Evolutionary conservation across 2,329 filamentous ascomycete species (phyloP).

Genomic region (Tolypocladium amazonense): DNA sequence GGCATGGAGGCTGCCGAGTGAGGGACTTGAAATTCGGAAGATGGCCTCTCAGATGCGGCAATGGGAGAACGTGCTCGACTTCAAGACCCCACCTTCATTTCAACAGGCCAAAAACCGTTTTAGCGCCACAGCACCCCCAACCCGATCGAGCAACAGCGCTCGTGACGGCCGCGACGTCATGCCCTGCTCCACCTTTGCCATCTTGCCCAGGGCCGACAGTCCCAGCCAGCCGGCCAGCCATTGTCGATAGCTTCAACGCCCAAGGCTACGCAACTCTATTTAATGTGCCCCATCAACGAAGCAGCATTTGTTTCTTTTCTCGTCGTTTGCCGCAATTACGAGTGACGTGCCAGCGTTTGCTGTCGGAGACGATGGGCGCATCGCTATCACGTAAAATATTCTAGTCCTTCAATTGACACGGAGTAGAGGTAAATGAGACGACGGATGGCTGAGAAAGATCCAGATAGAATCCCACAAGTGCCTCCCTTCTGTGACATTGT

Average conservation of each 20-base stretch:
- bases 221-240: too few species aligned
- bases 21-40: background rate
- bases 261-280: background rate
- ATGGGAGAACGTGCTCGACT: background rate
- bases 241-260: background rate
- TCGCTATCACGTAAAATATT: too few species aligned
- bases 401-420: too few species aligned
- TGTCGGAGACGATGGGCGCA: background rate
- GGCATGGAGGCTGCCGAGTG: conserved; percentile 3
- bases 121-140: background rate
- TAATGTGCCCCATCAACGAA: background rate
- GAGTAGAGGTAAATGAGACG: too few species aligned
- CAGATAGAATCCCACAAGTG: too few species aligned
- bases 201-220: too few species aligned
- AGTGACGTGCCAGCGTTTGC: background rate
- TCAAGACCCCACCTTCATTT: background rate
- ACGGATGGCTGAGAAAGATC: too few species aligned
- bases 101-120: background rate
- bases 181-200: background rate
- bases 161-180: background rate
- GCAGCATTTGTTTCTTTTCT: background rate
- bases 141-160: background rate
- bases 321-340: background rate
- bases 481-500: too few species aligned
- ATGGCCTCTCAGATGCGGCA: conserved; percentile 1